Evolutionary conservation across 2,329 filamentous ascomycete genomes (phyloP), one percentile per base, ranked within the genome.

Genomic region (Ilyonectria mors-panacis): DNA sequence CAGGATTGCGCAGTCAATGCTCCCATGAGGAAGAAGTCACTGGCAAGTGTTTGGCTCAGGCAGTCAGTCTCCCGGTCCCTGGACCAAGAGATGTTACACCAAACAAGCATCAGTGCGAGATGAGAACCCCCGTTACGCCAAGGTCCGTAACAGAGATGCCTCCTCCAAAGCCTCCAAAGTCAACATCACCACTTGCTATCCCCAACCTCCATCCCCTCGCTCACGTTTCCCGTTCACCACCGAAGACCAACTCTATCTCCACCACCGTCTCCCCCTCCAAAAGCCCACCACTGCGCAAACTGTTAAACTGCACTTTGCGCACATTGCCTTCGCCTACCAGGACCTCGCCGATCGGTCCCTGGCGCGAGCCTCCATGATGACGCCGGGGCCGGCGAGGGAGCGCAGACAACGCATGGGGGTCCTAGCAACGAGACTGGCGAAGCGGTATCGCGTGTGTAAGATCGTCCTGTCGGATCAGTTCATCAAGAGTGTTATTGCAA

Each of bases 211-310:
- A 17, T n/a, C 62, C 13, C 30, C 62, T 5, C 19, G 39, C 6
- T 45, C 35, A 4, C 19, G 15, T 5, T 59, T 50, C 15, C 56
- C 47, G 19, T 70, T 70, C 57, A 45, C 66, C 19, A 47, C 59
- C 23, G 66, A 68, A 51, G 68, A 68, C 59, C 68, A 61, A 28
- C 23, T 63, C 35, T 70, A 68, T 63, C 68, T 70, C 15, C 53
- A 50, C 26, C 51, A 45, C 59, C 63, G 68, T n/a, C 57, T 70
- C 10, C 68, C 68, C n/a, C n/a, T 68, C 23, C 57, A 45, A 44
- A 37, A 62, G 59, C 51, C 61, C 19, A 48, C 56, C 51, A 57
- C 61, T 9, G 48, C 61, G 19, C 39, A 23, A 4, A 58, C 61
- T 0, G 45, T 47, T 9, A 45, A 35, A 50, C 56, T 53, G 17